These are phyloP conservation scores for Fusarium floridanum DNA, from an alignment of 2,329 filamentous ascomycete genomes.

Conservation along the genomic window DNA sequence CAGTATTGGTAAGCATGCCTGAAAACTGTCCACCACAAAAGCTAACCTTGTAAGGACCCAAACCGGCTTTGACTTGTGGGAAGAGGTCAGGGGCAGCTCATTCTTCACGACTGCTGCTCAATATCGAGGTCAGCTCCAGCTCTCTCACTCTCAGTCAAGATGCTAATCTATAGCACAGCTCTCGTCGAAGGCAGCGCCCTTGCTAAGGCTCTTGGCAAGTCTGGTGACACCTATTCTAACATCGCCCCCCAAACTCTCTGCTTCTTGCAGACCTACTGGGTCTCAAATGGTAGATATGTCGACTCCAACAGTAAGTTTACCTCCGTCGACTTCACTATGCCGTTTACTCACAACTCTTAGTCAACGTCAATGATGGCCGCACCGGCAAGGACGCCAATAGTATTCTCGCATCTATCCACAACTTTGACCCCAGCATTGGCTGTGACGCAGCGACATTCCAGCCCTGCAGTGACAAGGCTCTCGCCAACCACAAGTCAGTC, in stretches of 20 bases:
- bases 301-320: conserved; percentile 71
- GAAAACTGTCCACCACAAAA: neutral
- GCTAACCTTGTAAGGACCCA: conserved; percentile 56
- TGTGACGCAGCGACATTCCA: conserved; percentile 82
- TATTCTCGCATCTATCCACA: conserved; percentile 74
- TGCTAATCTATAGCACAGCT: conserved; percentile 50
- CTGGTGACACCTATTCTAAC: conserved; percentile 70
- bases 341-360: conserved; percentile 38
- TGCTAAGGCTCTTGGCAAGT: conserved; percentile 72
- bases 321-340: too few species aligned
- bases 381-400: conserved; percentile 80
- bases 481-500: conserved; percentile 82
- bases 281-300: conserved; percentile 68
- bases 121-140: conserved; percentile 67
- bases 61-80: conserved; percentile 83
- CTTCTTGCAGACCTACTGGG: conserved; percentile 82
- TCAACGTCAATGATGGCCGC: conserved; percentile 71
- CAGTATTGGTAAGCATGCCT: conserved; percentile 70
- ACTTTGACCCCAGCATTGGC: conserved; percentile 74
- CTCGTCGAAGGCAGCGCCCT: conserved; percentile 76
- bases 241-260: conserved; percentile 79
- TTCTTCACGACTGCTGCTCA: conserved; percentile 83
- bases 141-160: too few species aligned
- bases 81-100: conserved; percentile 80
- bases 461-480: conserved; percentile 76